Evolutionary conservation across 441 rosid species (phyloP), one percentile per base, ranked within the genome.

Genomic region (Hypseocharis bilobata): DNA sequence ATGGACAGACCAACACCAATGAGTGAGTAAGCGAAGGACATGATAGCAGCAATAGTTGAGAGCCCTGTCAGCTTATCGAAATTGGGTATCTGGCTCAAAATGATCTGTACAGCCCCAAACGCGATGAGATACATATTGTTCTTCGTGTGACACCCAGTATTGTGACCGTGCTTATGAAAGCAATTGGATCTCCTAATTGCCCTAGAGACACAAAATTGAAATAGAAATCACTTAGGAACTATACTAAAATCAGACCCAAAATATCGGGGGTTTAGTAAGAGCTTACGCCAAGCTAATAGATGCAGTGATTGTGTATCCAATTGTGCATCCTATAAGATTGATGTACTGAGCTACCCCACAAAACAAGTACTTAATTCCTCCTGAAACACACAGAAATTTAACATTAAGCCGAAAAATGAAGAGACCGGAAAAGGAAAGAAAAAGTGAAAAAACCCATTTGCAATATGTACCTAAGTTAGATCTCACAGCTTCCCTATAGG

Each of bases 271-370:
- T n/a, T n/a, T n/a, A 32, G 1, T 4, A 1, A 20, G n/a, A 28
- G 49, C 77, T 72, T 70, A 80, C 84, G 72, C 75, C 81, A 80
- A 75, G 72, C 84, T 80, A 63, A 73, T 75, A 17, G 81, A 69
- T 6, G 84, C 45, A 26, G 84, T 78, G 51, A 80, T 77, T 10
- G 81, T 73, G 70, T 75, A 80, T 57, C 84, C 84, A 61, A 73
- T 70, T 6, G 80, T 11, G 36, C 52, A 65, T 64, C 82, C 84
- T 7, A 80, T 49, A 29, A 80, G 62, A 64, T 70, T 80, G 19
- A 34, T 60, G 54, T 77, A 80, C 29, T 80, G 84, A 70, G 77
- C 73, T 19, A 72, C 6, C n/a, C 80, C 81, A 64, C 78, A 80
- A 1, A 77, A 45, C 68, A 47, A 75, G 61, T 71, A 64, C 42